phyloP scores from a whole-genome alignment of 192 early-diverging fungal species.

The Obelidium mucronatum region DNA sequence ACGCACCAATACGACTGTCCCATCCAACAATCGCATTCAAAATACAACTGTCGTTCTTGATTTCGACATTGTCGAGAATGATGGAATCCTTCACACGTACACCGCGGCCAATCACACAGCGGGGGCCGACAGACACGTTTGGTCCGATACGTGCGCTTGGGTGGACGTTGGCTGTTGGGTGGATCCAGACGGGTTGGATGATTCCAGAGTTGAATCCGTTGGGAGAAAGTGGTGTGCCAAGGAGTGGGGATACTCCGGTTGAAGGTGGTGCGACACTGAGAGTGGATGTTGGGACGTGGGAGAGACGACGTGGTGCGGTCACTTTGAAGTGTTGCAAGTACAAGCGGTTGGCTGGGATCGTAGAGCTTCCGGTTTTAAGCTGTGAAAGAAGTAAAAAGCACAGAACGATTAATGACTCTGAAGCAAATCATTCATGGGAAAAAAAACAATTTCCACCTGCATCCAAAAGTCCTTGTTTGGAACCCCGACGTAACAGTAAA shows the following conservation, averaged over 20 bases:
- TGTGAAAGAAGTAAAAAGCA: constrained; percentile 48
- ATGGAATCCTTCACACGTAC: constrained; percentile 94
- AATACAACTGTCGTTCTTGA: constrained; percentile 88
- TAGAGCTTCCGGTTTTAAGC: constrained; percentile 92
- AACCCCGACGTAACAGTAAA: constrained; percentile 82
- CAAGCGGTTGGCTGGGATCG: constrained; percentile 91
- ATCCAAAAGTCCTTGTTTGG: constrained; percentile 88
- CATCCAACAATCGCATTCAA: constrained; percentile 92
- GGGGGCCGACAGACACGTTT: constrained; percentile 94
- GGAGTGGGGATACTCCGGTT: background rate
- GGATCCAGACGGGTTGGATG: constrained; percentile 92
- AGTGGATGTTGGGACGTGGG: constrained; percentile 36
- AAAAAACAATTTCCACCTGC: constrained; percentile 40
- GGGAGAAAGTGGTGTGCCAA: background rate
- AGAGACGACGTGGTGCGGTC: constrained; percentile 68
- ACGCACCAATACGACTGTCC: constrained; percentile 91
- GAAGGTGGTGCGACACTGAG: background rate
- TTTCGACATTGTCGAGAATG: constrained; percentile 89
- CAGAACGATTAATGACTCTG: no score
- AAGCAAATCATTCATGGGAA: background rate
- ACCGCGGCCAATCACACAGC: constrained; percentile 86
- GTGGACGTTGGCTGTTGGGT: constrained; percentile 92
- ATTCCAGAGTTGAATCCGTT: constrained; percentile 64
- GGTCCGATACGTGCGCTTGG: constrained; percentile 95
- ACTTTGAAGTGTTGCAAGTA: constrained; percentile 86